Evolutionary conservation across 2,329 filamentous ascomycete genomes (phyloP), one percentile per base, ranked within the genome.

Genomic region (Colletotrichum incanum): DNA sequence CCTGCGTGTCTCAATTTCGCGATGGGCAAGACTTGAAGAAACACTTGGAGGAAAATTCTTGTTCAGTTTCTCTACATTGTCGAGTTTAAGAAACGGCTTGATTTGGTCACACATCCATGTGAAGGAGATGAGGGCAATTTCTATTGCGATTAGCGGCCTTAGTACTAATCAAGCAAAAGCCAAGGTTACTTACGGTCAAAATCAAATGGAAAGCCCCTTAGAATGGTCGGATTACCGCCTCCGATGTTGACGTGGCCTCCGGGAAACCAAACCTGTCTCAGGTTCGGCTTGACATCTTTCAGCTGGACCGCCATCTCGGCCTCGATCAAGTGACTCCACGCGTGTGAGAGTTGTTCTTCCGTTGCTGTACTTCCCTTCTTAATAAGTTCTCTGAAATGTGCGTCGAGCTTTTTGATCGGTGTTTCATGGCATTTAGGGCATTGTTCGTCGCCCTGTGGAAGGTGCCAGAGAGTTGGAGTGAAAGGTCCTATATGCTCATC

Each of bases 51-150:
- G 28, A 20, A 28, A 8, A 3, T 34, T 43, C 1, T 37, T 8
- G 12, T 28, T n/a, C 5, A n/a, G 5, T 6, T 7, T 8, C 1
- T 31, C 7, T 34, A 1, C 26, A 8, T 71, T 34, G 64, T 68
- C 58, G 16, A 71, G 58, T 8, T 45, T 34, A 2, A 68, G 9
- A 6, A 43, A 47, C 0, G 3, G 18, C 9, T 23, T 39, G 39
- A 66, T 55, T 20, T 66, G 56, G 7, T 62, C 73, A 37, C 65
- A 74, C 72, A 74, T 74, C 73, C 72, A 74, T 2, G 73, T 49
- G 39, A 74, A 74, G 2, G 72, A 72, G 26, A 74, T 72, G 26
- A 72, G 62, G 7, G 72, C 64, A 28, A 74, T 54, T 54, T 74
- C 72, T 74, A 4, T 7, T n/a, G 23, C 5, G 9, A 41, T 26